Evolutionary conservation across 2,329 filamentous ascomycete species (phyloP), one percentile per base, ranked within the genome.

Genomic region (Aspergillus piperis): DNA sequence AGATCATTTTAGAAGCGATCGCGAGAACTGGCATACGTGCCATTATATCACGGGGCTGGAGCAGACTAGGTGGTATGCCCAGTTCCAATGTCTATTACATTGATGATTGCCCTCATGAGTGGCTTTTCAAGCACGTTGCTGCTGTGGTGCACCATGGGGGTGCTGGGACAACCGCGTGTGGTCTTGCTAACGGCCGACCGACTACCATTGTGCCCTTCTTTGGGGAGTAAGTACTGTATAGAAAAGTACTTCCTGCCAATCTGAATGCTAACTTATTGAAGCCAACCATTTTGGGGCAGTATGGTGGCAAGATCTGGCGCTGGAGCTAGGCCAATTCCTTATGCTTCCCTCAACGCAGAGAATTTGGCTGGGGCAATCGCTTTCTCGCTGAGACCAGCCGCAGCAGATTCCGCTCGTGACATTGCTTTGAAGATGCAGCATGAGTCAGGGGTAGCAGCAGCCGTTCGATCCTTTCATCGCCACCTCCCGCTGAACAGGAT

Each of bases 131-230:
- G 61, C 77, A 79, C 15, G 83, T 86, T 1, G 77, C 81, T 0
- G 80, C 78, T 13, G 84, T 87, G 0, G 78, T 87, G 0, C 84
- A 87, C 61, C 84, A 87, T 55, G 84, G 84, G 19, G 85, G 84
- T 7, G 84, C 84, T 13, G 84, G 85, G 3, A 86, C 84, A 0
- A 86, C 84, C 2, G 83, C 85, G 1, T 81, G 79, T 39, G 84
- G 84, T 1, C 77, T 87, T 4, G 69, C 75, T 2, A 77, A 82
- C 50, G 84, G 80, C 0, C 72, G 77, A 17, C 84, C 84, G 0
- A 86, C 84, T 0, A 70, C 81, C 0, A 78, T 86, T 19, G 80
- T 87, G 0, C 84, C 84, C 0, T 87, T 85, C 65, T 85, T 85
- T 63, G 83, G 83, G 51, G 83, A 86, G 72, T 74, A 57, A 57